These are phyloP conservation scores for Psilocybe tampanensis DNA, from an alignment of 768 basidiomycete genomes.

Conservation along the genomic window DNA sequence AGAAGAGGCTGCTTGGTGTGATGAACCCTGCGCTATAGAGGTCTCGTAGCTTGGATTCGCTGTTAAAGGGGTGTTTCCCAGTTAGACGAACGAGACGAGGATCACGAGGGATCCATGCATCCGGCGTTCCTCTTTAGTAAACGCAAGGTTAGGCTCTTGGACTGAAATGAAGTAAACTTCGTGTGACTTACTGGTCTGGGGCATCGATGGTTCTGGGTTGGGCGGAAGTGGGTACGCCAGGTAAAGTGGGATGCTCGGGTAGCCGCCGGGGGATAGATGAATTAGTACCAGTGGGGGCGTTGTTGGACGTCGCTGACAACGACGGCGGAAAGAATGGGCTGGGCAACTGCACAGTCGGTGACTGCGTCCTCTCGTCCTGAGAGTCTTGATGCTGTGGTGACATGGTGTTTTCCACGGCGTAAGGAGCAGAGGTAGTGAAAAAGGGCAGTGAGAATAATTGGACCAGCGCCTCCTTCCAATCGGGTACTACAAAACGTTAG, in stretches of 20 bases:
- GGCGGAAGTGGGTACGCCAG: conserved; percentile 3
- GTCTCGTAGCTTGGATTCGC: conserved; percentile 47
- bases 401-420: too few relatives aligned
- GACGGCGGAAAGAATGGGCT: conserved; percentile 17
- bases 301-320: neutral
- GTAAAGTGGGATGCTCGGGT: conserved; percentile 7
- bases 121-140: conserved; percentile 24
- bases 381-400: too few relatives aligned
- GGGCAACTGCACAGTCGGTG: conserved; percentile 8
- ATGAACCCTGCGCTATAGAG: conserved; percentile 55
- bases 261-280: conserved; percentile 4
- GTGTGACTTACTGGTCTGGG: conserved; percentile 9
- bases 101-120: conserved; percentile 33
- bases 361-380: too few relatives aligned
- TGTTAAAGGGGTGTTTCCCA: conserved; percentile 65
- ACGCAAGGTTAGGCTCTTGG: too few relatives aligned
- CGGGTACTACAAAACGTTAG: too few relatives aligned
- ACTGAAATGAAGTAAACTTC: neutral
- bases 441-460: too few relatives aligned
- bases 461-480: too few relatives aligned
- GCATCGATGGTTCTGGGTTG: conserved; percentile 5
- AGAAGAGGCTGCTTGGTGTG: conserved; percentile 55
- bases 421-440: too few relatives aligned
- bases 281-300: neutral
- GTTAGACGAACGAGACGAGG: conserved; percentile 50